Base-by-base conservation (phyloP, 495 filamentous ascomycete genomes). In the Aspergillus campestris region DNA sequence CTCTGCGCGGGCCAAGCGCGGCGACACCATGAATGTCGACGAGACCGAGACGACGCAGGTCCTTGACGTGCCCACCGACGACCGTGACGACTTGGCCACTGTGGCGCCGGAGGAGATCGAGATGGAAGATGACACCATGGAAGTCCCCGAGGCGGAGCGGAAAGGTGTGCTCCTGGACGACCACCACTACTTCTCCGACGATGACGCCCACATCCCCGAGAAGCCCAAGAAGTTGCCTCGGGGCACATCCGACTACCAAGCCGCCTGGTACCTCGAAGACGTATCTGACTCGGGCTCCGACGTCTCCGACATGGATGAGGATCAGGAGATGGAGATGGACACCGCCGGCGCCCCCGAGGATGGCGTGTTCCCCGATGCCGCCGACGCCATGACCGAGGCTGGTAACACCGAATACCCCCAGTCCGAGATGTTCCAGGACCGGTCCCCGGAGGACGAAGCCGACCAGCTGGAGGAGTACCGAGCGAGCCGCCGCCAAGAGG, bases 171-270 rank as follows among this genome's bases (percentile, higher is more conserved):
- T 98, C 34, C 73, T 98, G 28, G 92, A 98, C 51, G 90, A 95
- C 49, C 91, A 98, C 64, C 92, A 96, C 58, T 98, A 98, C 66
- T 98, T 95, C 59, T 91, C 89, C 3, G 92, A 97, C 40, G 88
- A 94, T 12, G 85, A 94, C 15, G 69, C 77, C n/a, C 69, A 77
- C 47, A 68, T 77, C 29, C 77, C 80, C 3, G 50, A 69, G 9
- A 58, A 62, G 35, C 86, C 87, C 4, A 94, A 84, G 67, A 79
- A 77, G 52, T 61, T 98, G 14, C 92, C 92, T 0, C 86, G 82
- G 60, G 92, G 92, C 41, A 98, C 92, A 15, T 97, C 92, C 6
- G 75, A 81, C 27, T 97, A 97, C 58, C 92, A 98, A 64, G 74
- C 89, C 7, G 89, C 91, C 7, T 98, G 92, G 92, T 95, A 81